Base-by-base conservation (phyloP, 2,329 filamentous ascomycete species). In the Pseudogymnoascus pannorum region DNA sequence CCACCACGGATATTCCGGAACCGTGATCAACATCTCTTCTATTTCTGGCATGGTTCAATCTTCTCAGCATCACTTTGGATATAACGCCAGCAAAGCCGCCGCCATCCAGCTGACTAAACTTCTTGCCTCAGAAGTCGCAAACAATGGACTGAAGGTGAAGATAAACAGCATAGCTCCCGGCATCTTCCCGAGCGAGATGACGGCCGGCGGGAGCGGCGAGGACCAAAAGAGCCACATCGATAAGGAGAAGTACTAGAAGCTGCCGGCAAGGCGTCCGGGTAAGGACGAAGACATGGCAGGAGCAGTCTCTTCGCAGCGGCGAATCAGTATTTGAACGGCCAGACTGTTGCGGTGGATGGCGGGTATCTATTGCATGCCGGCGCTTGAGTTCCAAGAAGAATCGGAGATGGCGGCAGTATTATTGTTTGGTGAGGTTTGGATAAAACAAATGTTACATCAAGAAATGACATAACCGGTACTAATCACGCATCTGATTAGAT, bases 281-380 rank as follows among this genome's bases (percentile, higher is more conserved):
- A 79, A 81, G 26, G 84, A 86, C 64, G 70, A 78, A 31, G 83
- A 86, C 67, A 86, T 86, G 77, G 82, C 80, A 0, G 76, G 78
- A 44, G 80, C 80, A 0, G 76, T 85, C 69, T 87, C 26, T 85
- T 81, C 64, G 74, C 77, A 16, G 79, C 77, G 11, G 69, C 72
- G 11, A 76, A 76, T 58, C 74, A 75, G 67, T 76, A 76, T 59
- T 60, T 77, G 58, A 75, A 74, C 58, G 74, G 74, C 0, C 70
- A 75, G 64, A 75, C 71, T 2, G 65, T 75, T 44, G 74, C 77
- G 1, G 78, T 84, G 3, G 81, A 84, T 68, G 81, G 82, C 5
- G 81, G 81, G 0, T 84, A 83, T 64, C 75, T 75, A 4, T 65
- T 80, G 24, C 66, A 70, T 26, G 70, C 73, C 60, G 76, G 75